A percentile compares a stretch with the other conserved stretches of the same genome.
These are phyloP conservation scores for Purshia tridentata DNA, from an alignment of 306 rosid species.

Conservation along the genomic window DNA sequence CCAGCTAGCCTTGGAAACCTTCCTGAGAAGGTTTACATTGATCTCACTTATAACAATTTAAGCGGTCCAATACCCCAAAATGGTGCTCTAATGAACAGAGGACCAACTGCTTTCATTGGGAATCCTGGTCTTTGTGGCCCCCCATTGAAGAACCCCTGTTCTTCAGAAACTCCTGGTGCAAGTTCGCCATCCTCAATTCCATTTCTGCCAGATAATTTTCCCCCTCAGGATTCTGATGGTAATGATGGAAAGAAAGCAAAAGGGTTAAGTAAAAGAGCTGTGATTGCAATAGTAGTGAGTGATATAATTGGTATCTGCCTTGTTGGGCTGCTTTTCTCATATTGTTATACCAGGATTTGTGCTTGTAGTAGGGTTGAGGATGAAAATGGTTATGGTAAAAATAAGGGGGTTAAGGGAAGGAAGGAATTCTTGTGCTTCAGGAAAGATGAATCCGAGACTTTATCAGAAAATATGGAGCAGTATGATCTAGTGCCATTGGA, in stretches of 20 bases:
- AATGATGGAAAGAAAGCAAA: slow-evolving; percentile 41
- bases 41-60: slow-evolving; percentile 77
- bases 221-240: slow-evolving; percentile 43
- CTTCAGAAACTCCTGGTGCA: slow-evolving; percentile 50
- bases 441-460: slow-evolving; percentile 66
- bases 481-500: slow-evolving; percentile 91
- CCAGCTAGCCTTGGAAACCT: slow-evolving; percentile 85
- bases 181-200: slow-evolving; percentile 72
- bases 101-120: slow-evolving; percentile 97
- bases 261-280: slow-evolving; percentile 68
- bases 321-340: slow-evolving; percentile 81
- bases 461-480: slow-evolving; percentile 80
- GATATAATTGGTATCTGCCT: slow-evolving; percentile 85
- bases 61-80: slow-evolving; percentile 90
- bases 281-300: slow-evolving; percentile 75
- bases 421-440: slow-evolving; percentile 76
- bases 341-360: slow-evolving; percentile 75
- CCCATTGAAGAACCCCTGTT: slow-evolving; percentile 87
- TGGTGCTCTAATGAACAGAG: slow-evolving; percentile 97
- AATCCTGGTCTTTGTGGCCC: slow-evolving; percentile 92
- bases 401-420: slow-evolving; percentile 55
- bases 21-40: slow-evolving; percentile 99
- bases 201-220: slow-evolving; percentile 52
- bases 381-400: slow-evolving; percentile 36
- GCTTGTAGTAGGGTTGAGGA: slow-evolving; percentile 49